A percentile compares a stretch with the other conserved stretches of the same genome.
Evolutionary conservation across 805 yeast species (phyloP).

Genomic region (Clavispora fructus): DNA sequence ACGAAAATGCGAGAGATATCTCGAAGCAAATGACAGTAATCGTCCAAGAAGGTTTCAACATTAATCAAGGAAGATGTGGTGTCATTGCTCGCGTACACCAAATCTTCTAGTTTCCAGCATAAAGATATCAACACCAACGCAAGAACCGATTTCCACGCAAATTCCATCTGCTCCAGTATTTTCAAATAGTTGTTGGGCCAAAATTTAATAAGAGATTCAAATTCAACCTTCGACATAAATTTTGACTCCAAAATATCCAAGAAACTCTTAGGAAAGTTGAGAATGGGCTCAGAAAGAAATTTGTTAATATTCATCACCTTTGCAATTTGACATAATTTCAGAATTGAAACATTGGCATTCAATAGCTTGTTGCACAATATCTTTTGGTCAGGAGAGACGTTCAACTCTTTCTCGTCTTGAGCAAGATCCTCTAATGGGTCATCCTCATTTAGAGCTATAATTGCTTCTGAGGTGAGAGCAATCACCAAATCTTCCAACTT

Average conservation of each 20-base stretch:
- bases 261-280: constrained; percentile 7
- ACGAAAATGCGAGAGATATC: constrained; percentile 9
- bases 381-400: constrained; percentile 15
- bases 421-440: constrained; percentile 7
- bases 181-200: constrained; percentile 20
- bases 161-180: constrained; percentile 8
- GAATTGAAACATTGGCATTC: constrained; percentile 13
- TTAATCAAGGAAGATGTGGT: constrained; percentile 19
- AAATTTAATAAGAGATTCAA: constrained; percentile 13
- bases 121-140: constrained; percentile 22
- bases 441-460: constrained; percentile 2
- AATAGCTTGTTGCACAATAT: constrained; percentile 10
- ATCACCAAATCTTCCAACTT: constrained; percentile 21
- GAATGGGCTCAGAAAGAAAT: constrained; percentile 15
- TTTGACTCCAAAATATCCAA: constrained; percentile 15
- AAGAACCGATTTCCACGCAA: constrained; percentile 16
- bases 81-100: constrained; percentile 19
- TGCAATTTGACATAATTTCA: constrained; percentile 23
- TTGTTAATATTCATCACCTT: constrained; percentile 20
- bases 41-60: constrained; percentile 20
- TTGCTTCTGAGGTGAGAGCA: constrained; percentile 10
- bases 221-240: constrained; percentile 18
- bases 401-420: constrained; percentile 9
- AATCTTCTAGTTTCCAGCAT: constrained; percentile 33
- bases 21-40: constrained; percentile 12